Percentiles rank a stretch among this genome's conserved stretches.
phyloP scores from a whole-genome alignment of 1,139 yeast species.

The Taphrina communis region DNA sequence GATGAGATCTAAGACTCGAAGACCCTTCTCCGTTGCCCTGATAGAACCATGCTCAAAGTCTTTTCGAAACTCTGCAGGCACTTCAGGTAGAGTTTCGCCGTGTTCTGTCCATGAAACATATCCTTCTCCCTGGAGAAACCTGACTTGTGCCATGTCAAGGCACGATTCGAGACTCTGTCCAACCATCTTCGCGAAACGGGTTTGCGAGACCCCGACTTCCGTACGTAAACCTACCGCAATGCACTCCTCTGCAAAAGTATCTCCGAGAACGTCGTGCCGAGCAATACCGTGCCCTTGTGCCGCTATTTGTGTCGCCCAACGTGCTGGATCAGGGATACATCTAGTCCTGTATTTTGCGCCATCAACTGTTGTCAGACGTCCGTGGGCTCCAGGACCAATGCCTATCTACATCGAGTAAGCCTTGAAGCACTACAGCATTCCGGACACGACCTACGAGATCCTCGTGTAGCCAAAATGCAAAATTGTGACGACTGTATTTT shows the following conservation, averaged over 20 bases:
- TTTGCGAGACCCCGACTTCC: slow-evolving; percentile 19
- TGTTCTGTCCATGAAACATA: slow-evolving; percentile 5
- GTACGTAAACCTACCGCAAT: slow-evolving; percentile 33
- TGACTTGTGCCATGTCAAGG: slow-evolving; percentile 31
- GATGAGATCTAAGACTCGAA: slow-evolving; percentile 24
- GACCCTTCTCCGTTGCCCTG: slow-evolving; percentile 28
- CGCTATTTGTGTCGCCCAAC: slow-evolving; percentile 31
- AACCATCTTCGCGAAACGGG: slow-evolving; percentile 2
- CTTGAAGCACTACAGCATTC: neutral
- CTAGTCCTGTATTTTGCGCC: slow-evolving; percentile 28
- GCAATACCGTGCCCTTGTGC: slow-evolving; percentile 22
- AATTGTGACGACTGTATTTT: slow-evolving; percentile 26
- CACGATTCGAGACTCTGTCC: slow-evolving; percentile 3
- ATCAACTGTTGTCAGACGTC: slow-evolving; percentile 1
- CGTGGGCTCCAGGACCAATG: slow-evolving; percentile 41
- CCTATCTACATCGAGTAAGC: slow-evolving; percentile 17
- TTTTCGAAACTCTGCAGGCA: slow-evolving; percentile 7
- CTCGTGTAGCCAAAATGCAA: slow-evolving; percentile 37
- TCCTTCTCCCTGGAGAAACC: slow-evolving; percentile 17
- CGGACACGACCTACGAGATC: slow-evolving; percentile 6
- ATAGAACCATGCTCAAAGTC: slow-evolving; percentile 7
- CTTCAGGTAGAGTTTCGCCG: neutral
- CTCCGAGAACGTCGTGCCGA: slow-evolving; percentile 6
- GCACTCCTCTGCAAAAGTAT: slow-evolving; percentile 25
- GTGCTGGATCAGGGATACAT: slow-evolving; percentile 30